Conservation (phyloP, 2,329 filamentous ascomycete genomes). For the Ambrosiella xylebori region DNA sequence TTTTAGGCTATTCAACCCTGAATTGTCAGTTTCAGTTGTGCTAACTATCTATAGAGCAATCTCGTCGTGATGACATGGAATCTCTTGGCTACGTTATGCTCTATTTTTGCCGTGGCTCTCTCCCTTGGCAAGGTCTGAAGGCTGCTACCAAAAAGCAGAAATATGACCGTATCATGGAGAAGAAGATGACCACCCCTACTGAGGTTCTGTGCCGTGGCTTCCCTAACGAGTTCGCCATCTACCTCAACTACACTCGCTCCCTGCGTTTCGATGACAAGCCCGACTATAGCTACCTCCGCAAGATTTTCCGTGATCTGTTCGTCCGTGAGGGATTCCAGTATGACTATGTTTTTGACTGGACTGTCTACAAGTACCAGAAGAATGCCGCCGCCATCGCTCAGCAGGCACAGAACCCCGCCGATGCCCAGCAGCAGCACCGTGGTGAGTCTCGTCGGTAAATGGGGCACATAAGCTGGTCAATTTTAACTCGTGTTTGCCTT, state of each 20-base stretch:
- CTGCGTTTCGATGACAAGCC: conserved; percentile 99
- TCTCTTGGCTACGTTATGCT: conserved; percentile 98
- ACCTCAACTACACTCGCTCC: conserved; percentile 96
- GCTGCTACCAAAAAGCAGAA: conserved; percentile 99
- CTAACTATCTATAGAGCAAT: conserved; percentile 49
- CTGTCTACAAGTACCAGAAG: conserved; percentile 99
- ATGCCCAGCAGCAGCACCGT: conserved; percentile 59
- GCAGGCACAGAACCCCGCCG: conserved; percentile 52
- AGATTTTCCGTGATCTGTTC: conserved; percentile 99
- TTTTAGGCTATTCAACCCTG: background rate
- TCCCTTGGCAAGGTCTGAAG: conserved; percentile 97
- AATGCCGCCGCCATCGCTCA: conserved; percentile 89
- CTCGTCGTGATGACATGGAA: conserved; percentile 98
- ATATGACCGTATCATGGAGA: conserved; percentile 99
- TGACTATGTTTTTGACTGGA: conserved; percentile 99
- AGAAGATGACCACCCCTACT: conserved; percentile 99
- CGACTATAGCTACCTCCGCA: conserved; percentile 97
- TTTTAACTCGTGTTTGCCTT: conserved; percentile 4
- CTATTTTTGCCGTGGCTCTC: conserved; percentile 97
- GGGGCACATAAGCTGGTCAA: conserved; percentile 3
- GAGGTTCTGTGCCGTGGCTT: conserved; percentile 98
- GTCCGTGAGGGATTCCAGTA: conserved; percentile 99
- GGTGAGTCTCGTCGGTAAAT: conserved; percentile 31
- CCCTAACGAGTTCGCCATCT: conserved; percentile 98
- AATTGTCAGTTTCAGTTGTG: background rate